Evolutionary conservation across 768 basidiomycete genomes (phyloP), one percentile per base, ranked within the genome.

Genomic region (Neoboletus subvelutipes): DNA sequence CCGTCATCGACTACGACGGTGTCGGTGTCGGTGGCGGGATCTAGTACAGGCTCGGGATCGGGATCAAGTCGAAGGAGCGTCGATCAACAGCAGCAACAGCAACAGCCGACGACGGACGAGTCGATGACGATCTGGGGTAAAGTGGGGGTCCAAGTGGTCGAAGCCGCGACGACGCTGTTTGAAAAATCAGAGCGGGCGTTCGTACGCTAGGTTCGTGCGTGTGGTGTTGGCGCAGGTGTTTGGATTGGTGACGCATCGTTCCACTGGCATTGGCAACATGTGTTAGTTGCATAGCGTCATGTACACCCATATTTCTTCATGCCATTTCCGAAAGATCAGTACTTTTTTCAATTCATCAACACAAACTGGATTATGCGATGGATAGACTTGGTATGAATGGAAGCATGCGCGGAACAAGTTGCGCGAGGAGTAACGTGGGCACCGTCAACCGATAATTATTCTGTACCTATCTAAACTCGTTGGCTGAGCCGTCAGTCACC

Each of bases 131-230:
- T 92, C 5, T 88, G 88, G 82, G 83, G 83, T 5, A 83, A 84
- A 29, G 84, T 90, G 1, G 94, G 94, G 11, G 82, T 85, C 4
- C 84, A 84, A 55, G 79, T 96, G 4, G 82, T 83, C 65, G 84
- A 90, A 61, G 78, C 82, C 1, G 92, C 94, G 1, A 80, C 81
- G 15, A 73, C 76, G 40, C 68, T 94, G 50, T 82, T n/a, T n/a
- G n/a, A n/a, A n/a, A n/a, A n/a, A n/a, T n/a, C n/a, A n/a, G n/a
- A n/a, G n/a, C n/a, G n/a, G 79, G 93, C n/a, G 94, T 12, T 86
- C 89, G 42, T 87, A 90, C 55, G 75, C 79, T 4, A 92, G 93
- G 4, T 94, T 94, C 68, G 81, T 96, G 26, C 69, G 76, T 17
- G 80, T 85, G 5, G 88, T 84, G 7, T n/a, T n/a, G n/a, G n/a